These are phyloP conservation scores for Miscanthus lutarioriparius DNA, from an alignment of 176 grass and related monocot genomes.

Conservation along the genomic window DNA sequence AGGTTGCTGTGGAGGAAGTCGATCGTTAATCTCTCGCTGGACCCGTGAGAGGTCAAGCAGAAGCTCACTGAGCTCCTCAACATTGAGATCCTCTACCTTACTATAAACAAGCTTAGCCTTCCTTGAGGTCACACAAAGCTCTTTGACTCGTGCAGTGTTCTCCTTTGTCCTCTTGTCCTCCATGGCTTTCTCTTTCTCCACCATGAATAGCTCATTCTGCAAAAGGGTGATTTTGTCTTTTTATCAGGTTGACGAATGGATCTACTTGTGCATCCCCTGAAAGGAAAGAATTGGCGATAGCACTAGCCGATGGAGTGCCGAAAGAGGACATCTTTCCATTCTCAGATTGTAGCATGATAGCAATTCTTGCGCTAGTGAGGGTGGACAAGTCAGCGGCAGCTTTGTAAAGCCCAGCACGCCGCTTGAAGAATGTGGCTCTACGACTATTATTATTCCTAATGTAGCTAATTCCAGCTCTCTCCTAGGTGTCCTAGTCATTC, in stretches of 20 bases:
- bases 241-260: neutral
- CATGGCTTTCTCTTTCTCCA: neutral
- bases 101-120: neutral
- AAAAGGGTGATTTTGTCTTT: neutral
- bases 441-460: neutral
- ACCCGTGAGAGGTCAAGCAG: neutral
- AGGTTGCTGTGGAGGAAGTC: neutral
- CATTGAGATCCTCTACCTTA: neutral
- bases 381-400: neutral
- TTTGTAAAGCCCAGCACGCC: neutral
- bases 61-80: neutral
- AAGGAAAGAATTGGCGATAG: neutral
- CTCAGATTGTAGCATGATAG: neutral
- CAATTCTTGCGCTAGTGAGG: neutral
- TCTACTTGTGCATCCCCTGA: neutral
- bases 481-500: neutral
- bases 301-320: neutral
- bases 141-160: neutral
- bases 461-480: neutral
- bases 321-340: conserved; percentile 9
- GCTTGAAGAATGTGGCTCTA: conserved; percentile 9
- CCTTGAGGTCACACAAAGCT: neutral
- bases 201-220: neutral
- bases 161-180: neutral
- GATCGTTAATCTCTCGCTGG: neutral